Evolutionary conservation across 139 green algal species (phyloP).

Genomic region (Zygnema cylindricum): DNA sequence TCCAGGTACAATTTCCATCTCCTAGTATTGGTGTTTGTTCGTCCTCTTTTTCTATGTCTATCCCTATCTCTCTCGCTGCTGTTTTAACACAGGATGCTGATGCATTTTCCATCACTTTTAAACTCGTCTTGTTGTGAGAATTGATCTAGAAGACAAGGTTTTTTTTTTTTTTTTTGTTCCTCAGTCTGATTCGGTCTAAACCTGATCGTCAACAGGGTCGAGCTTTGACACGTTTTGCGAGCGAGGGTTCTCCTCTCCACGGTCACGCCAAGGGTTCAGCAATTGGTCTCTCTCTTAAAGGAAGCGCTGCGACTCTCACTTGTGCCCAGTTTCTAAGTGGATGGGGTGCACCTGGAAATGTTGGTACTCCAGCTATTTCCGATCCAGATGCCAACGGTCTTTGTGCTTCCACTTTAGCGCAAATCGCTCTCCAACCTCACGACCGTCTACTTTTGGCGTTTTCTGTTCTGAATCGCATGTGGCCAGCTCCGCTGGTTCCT

Average conservation of each 20-base stretch:
- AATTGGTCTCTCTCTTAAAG: constrained; percentile 14
- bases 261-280: constrained; percentile 25
- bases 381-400: constrained; percentile 17
- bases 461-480: constrained; percentile 21
- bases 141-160: too few species aligned
- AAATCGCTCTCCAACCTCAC: constrained; percentile 34
- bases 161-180: too few species aligned
- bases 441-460: constrained; percentile 20
- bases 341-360: neutral
- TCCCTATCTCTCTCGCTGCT: constrained; percentile 5
- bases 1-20: neutral
- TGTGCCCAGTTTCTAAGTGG: constrained; percentile 41
- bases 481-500: neutral
- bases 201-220: constrained; percentile 27
- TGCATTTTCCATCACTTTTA: too few species aligned
- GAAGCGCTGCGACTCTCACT: constrained; percentile 19
- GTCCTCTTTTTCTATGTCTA: neutral
- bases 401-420: constrained; percentile 25
- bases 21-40: too few species aligned
- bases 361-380: neutral
- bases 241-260: constrained; percentile 34
- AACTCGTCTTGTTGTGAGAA: too few species aligned
- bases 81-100: too few species aligned
- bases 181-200: neutral
- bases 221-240: constrained; percentile 40